Percentiles rank a stretch among this genome's conserved stretches.
Conservation (phyloP, 2,329 filamentous ascomycete species). For the Colletotrichum cordylinicola region DNA sequence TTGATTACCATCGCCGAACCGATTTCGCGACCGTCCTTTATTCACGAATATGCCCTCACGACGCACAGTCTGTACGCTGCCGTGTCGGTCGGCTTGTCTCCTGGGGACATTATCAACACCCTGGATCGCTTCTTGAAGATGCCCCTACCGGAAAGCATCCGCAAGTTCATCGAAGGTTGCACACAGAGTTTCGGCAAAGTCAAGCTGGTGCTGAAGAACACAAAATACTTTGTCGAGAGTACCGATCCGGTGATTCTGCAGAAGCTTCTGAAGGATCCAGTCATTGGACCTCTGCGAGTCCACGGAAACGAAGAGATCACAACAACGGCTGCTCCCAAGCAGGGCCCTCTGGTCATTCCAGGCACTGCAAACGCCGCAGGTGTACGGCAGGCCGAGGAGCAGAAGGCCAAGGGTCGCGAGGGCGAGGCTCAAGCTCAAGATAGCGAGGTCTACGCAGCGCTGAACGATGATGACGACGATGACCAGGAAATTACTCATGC, state of each 20-base stretch:
- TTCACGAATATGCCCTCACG: constrained; percentile 94
- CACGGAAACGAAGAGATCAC: constrained; percentile 76
- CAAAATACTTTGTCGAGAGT: constrained; percentile 92
- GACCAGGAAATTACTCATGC: constrained; percentile 88
- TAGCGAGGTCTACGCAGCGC: constrained; percentile 72
- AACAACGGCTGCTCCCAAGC: constrained; percentile 82
- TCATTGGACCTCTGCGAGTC: constrained; percentile 81
- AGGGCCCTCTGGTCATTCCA: constrained; percentile 87
- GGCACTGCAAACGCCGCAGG: constrained; percentile 94
- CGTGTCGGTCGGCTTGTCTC: constrained; percentile 90
- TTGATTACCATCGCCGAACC: constrained; percentile 96
- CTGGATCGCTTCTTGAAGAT: constrained; percentile 91
- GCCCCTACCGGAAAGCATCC: constrained; percentile 80
- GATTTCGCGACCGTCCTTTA: constrained; percentile 83
- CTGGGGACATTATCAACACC: constrained; percentile 87
- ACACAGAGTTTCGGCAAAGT: constrained; percentile 95
- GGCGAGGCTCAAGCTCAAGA: constrained; percentile 62
- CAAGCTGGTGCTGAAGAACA: constrained; percentile 92
- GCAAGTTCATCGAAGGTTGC: constrained; percentile 77
- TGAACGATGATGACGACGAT: constrained; percentile 87
- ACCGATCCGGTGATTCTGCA: constrained; percentile 87
- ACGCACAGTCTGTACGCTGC: constrained; percentile 94
- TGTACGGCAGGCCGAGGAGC: constrained; percentile 71
- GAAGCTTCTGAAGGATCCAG: constrained; percentile 81
- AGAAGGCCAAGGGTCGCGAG: constrained; percentile 49